Evolutionary conservation across 257 asterid species (phyloP).

Genomic region (Nemophila menziesii): DNA sequence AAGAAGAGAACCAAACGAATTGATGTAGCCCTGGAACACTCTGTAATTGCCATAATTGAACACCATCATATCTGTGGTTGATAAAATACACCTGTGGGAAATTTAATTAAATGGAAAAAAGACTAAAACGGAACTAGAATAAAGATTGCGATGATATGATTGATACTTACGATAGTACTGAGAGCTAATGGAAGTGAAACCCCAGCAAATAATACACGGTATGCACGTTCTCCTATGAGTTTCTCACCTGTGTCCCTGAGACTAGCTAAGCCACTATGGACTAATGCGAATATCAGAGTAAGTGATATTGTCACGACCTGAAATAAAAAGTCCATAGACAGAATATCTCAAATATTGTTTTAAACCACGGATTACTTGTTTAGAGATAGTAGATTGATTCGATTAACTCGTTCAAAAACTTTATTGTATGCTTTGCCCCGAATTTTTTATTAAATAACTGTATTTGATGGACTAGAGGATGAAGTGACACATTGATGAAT

Average conservation of each 20-base stretch:
- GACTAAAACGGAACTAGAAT: background rate
- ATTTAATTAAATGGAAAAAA: slow-evolving; percentile 3
- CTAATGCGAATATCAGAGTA: slow-evolving; percentile 66
- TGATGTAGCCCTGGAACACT: slow-evolving; percentile 65
- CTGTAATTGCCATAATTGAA: slow-evolving; percentile 93
- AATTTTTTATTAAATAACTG: no score
- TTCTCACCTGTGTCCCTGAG: slow-evolving; percentile 93
- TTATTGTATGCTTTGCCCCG: no score
- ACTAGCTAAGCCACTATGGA: slow-evolving; percentile 96
- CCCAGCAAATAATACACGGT: slow-evolving; percentile 92
- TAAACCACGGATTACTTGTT: no score
- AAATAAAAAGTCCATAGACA: no score
- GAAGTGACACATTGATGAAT: no score
- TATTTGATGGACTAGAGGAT: no score
- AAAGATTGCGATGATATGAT: slow-evolving; percentile 1
- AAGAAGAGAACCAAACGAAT: slow-evolving; percentile 55
- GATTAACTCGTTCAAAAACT: no score
- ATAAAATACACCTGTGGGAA: slow-evolving; percentile 71
- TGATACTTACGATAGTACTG: slow-evolving; percentile 76
- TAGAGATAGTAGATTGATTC: no score
- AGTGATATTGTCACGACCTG: slow-evolving; percentile 74
- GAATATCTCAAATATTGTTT: no score
- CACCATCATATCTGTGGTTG: slow-evolving; percentile 92
- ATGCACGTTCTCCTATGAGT: slow-evolving; percentile 89
- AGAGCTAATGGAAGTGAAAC: slow-evolving; percentile 88